Evolutionary conservation across 306 rosid species (phyloP).

Genomic region (Ceratonia siliqua): DNA sequence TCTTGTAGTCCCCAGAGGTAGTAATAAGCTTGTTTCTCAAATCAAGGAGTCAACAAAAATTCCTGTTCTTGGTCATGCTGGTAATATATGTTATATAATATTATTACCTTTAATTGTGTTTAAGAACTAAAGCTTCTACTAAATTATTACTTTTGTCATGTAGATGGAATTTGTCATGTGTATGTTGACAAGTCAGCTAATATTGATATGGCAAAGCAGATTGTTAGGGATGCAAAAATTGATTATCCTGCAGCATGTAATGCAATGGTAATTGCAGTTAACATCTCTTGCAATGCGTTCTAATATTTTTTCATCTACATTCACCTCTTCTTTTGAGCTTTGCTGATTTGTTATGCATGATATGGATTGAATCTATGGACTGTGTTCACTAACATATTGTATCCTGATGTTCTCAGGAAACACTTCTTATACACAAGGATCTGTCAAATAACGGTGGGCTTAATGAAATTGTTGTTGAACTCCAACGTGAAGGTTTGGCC

Average conservation of each 20-base stretch:
- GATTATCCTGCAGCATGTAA: constrained; percentile 88
- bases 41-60: constrained; percentile 88
- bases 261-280: constrained; percentile 63
- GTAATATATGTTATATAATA: constrained; percentile 42
- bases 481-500: constrained; percentile 61
- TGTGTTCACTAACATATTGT: constrained; percentile 27
- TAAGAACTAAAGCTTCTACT: constrained; percentile 24
- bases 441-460: constrained; percentile 53
- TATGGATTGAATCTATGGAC: background rate
- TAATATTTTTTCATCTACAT: background rate
- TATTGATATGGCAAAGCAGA: constrained; percentile 72
- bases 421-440: constrained; percentile 85
- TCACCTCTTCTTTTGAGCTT: constrained; percentile 4
- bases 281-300: constrained; percentile 1
- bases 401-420: constrained; percentile 57
- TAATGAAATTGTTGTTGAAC: constrained; percentile 55
- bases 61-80: constrained; percentile 95
- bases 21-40: constrained; percentile 82
- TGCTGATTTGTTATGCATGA: background rate
- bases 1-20: constrained; percentile 96
- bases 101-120: background rate
- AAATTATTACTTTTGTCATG: constrained; percentile 31
- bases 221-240: constrained; percentile 74
- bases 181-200: constrained; percentile 79
- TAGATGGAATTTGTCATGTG: constrained; percentile 89